Base-by-base conservation (phyloP, 1,284 basidiomycete species). In the Leccinum insigne region DNA sequence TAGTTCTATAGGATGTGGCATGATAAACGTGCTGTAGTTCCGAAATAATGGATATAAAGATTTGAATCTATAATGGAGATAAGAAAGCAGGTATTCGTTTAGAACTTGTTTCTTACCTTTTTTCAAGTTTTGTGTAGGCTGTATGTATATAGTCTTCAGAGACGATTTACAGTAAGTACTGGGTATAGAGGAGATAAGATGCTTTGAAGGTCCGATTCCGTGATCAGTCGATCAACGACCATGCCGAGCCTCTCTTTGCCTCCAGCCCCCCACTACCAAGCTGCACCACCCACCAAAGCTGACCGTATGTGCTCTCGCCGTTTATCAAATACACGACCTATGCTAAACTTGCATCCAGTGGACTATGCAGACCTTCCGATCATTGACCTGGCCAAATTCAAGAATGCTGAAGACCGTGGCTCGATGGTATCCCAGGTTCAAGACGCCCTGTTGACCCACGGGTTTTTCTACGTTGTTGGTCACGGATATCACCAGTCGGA, bases 301-400 rank as follows among this genome's bases (percentile, higher is more conserved):
- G 60, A 67, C 14, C n/a, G 75, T 73, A 61, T 18, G 73, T 72
- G 5, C 47, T 49, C 18, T 49, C n/a, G n/a, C n/a, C 47, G 18
- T 49, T 49, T 18, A 49, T 49, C 47, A 49, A 49, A n/a, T 5
- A 18, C 16, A 49, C 5, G 18, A 18, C 11, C 47, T 6, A 49
- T 3, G 47, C 21, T 65, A 4, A 63, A 14, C 14, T 29, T 40
- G 38, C 10, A 49, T 58, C 18, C 38, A 90, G 88, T 89, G 75
- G 84, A 89, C 54, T 91, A 86, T 79, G 91, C 87, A 1, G 83
- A 90, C 56, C 81, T 92, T 18, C 81, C 86, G 14, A 80, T 85
- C 61, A 83, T 92, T 64, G 90, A 92, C 71, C 75, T 92, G 10
- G 79, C 86, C 35, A 82, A 83, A 63, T 80, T 80, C n/a, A 68